Base-by-base conservation (phyloP, 345 rosid species). In the Eucalyptus urophylla region DNA sequence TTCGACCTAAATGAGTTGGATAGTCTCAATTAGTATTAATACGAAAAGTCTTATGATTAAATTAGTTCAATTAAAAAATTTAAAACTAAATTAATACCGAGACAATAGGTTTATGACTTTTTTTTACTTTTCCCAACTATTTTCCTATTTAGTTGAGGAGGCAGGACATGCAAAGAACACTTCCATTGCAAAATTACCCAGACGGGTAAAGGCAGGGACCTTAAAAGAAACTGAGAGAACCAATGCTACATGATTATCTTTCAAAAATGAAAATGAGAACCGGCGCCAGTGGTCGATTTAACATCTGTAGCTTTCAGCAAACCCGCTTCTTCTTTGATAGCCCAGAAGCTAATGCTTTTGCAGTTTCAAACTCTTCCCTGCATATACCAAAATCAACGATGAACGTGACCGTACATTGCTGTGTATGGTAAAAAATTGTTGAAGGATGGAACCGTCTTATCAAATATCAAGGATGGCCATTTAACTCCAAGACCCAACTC, bases 231-330 rank as follows among this genome's bases (percentile, higher is more conserved):
- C 14, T 72, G 45, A 72, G 83, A 19, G 27, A 51, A 86, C 54
- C 15, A 14, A 86, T 86, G 44, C 24, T 56, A 9, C 65, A 67
- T 50, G 33, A 87, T 44, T 90, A 94, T 95, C 94, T 95, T 93
- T 93, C 94, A 90, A 94, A 95, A 80, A 97, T 89, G 94, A 94
- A 94, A 88, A 95, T 92, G 58, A 95, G 94, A 49, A 96, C 91
- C 1, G 98, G 99, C 87, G 97, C 98, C 87, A 93, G 89, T 4
- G 97, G 97, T 81, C 98, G 91, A 89, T 96, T 97, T 89, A 97
- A 43, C 95, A 94, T 94, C 90, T 94, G 97, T 65, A 97, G 87
- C 93, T 97, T 94, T 94, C 97, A 92, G 93, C 99, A 95, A 49
- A 92, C 90, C 99, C 98, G 97, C 54, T 93, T 86, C 22, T 92